Conservation (phyloP, 176 grass and related monocot genomes). For the Ananas comosus region DNA sequence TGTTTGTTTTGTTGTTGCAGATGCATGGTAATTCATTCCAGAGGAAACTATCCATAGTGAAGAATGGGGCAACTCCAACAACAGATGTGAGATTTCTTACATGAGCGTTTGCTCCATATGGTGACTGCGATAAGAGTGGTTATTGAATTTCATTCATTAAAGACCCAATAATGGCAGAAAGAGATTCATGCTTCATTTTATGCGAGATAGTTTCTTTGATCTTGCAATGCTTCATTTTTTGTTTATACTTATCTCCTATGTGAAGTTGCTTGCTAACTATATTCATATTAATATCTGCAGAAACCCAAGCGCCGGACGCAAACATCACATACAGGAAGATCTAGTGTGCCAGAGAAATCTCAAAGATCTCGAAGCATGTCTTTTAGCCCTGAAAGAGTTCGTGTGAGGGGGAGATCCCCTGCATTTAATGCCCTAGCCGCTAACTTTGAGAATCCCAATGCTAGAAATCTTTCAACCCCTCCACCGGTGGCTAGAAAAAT, state of each 20-base stretch:
- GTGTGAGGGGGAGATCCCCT: slow-evolving; percentile 76
- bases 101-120: not conserved
- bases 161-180: not conserved
- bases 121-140: not conserved
- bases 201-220: not conserved
- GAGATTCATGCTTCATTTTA: not conserved
- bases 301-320: slow-evolving; percentile 56
- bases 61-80: slow-evolving; percentile 46
- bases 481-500: slow-evolving; percentile 73
- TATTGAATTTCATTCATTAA: not conserved
- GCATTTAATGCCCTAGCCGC: slow-evolving; percentile 80
- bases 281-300: slow-evolving; percentile 24
- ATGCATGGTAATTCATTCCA: slow-evolving; percentile 89
- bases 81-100: slow-evolving; percentile 53
- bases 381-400: slow-evolving; percentile 74
- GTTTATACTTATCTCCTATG: slow-evolving; percentile 2
- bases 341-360: slow-evolving; percentile 56
- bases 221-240: not conserved
- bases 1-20: slow-evolving; percentile 31
- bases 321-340: slow-evolving; percentile 41
- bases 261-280: slow-evolving; percentile 13
- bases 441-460: slow-evolving; percentile 73
- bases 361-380: slow-evolving; percentile 85
- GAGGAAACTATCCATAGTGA: slow-evolving; percentile 79
- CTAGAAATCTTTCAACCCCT: slow-evolving; percentile 83